Evolutionary conservation across 768 basidiomycete species (phyloP).

Genomic region (Dioszegia aurantiaca): DNA sequence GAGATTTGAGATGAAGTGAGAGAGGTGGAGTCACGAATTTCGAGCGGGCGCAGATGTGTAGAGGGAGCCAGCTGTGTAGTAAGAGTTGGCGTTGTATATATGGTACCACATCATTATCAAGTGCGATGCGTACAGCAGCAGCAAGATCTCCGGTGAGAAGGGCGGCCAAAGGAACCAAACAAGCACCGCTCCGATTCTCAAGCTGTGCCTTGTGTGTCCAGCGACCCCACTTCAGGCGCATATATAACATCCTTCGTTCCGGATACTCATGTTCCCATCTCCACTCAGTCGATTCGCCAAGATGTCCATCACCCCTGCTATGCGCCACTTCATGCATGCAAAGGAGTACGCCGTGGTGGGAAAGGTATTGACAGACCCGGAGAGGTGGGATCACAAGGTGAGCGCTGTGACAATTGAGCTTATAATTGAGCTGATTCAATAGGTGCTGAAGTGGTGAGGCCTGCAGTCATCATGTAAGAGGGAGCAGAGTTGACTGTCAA

Average conservation of each 20-base stretch:
- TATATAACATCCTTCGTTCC: background rate
- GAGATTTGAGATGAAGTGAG: too few species aligned
- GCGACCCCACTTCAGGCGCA: too few species aligned
- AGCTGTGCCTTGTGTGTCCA: too few species aligned
- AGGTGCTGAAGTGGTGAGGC: conserved; percentile 39
- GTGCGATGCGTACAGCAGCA: too few species aligned
- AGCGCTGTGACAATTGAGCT: too few species aligned
- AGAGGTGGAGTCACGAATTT: too few species aligned
- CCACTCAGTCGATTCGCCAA: background rate
- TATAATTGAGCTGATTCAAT: background rate
- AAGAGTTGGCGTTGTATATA: too few species aligned
- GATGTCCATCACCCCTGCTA: conserved; percentile 25
- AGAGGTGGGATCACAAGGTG: conserved; percentile 41
- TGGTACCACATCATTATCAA: too few species aligned
- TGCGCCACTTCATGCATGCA: conserved; percentile 42
- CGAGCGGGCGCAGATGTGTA: too few species aligned
- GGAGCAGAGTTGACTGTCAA: background rate
- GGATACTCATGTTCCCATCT: background rate
- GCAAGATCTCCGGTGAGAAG: too few species aligned
- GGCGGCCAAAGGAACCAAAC: background rate
- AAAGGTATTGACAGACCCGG: conserved; percentile 36
- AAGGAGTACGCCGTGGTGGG: conserved; percentile 44
- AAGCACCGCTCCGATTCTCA: background rate
- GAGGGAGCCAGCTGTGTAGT: too few species aligned
- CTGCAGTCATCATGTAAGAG: background rate